Percentiles rank a stretch among this genome's conserved stretches.
Conservation (phyloP, 2,329 filamentous ascomycete species). For the Passalora sequoiae region DNA sequence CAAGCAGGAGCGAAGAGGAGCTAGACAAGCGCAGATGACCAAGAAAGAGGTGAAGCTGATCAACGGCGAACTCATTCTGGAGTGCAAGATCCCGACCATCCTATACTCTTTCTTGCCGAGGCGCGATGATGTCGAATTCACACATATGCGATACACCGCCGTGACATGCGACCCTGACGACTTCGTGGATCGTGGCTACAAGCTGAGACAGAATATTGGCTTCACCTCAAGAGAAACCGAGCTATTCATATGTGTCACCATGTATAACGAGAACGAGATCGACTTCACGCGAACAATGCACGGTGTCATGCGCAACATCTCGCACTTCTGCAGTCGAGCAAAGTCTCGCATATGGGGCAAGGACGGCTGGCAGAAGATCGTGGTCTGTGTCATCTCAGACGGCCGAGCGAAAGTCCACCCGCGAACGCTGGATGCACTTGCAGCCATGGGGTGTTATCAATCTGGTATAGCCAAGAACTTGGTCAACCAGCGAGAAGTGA, state of each 20-base stretch:
- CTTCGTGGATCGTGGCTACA: constrained; percentile 82
- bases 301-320: constrained; percentile 96
- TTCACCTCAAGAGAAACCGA: constrained; percentile 82
- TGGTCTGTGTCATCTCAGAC: constrained; percentile 93
- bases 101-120: constrained; percentile 93
- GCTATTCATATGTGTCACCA: constrained; percentile 92
- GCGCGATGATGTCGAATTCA: constrained; percentile 91
- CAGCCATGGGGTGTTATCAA: constrained; percentile 96
- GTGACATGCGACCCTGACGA: constrained; percentile 98
- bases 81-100: constrained; percentile 99
- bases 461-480: constrained; percentile 97
- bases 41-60: constrained; percentile 93
- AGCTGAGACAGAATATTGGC: constrained; percentile 85
- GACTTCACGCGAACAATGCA: constrained; percentile 97
- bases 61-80: constrained; percentile 93
- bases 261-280: constrained; percentile 99
- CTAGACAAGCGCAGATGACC: constrained; percentile 78
- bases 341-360: constrained; percentile 96
- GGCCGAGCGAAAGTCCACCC: constrained; percentile 91
- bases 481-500: constrained; percentile 92
- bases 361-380: constrained; percentile 97
- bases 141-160: constrained; percentile 96
- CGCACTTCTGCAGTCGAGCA: constrained; percentile 87
- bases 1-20: constrained; percentile 80
- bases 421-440: constrained; percentile 85